Base-by-base conservation (phyloP, 331 rosid species). In the Acacia concinna region DNA sequence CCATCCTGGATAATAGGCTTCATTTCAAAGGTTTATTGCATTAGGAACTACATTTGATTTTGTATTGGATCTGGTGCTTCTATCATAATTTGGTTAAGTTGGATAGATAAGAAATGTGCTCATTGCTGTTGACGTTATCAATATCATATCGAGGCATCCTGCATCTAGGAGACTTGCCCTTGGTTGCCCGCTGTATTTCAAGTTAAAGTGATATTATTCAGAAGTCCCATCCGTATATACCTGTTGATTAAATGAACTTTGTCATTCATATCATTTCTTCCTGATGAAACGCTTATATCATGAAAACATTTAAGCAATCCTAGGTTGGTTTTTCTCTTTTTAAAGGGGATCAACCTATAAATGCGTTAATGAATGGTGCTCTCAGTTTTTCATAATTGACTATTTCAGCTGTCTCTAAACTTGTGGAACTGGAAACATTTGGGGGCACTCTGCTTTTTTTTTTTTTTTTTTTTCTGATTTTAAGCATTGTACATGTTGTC, bases 51-150 rank as follows among this genome's bases (percentile, higher is more conserved):
- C 47, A 15, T 40, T 76, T 76, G 60, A 80, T 76, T 52, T 71
- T 27, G 47, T 79, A 59, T 81, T 38, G 79, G 84, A 34, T 79
- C 75, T 14, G 63, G 78, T 79, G 75, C 79, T 12, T 79, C 71
- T 75, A n/a, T 38, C 51, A 47, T 78, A 32, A 57, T 68, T 52
- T 83, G 77, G 75, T 79, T 75, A 73, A 78, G 80, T 56, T 73
- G 59, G 44, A 68, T 60, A 41, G 75, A 38, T 51, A 35, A 54
- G 46, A 67, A 15, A 62, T 49, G 78, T 18, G 51, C 37, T 66
- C 57, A 14, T 44, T 73, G 54, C 32, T 73, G 49, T 47, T 47
- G 35, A 51, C 21, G 43, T 20, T 49, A n/a, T 47, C 18, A 30
- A 31, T 44, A 30, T 47, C 25, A 30, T 47, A 27, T 18, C 40